Percentiles rank a stretch among this genome's conserved stretches.
Evolutionary conservation across 108 stramenopile genomes (phyloP).

Genomic region (Nitzschia inconspicua): DNA sequence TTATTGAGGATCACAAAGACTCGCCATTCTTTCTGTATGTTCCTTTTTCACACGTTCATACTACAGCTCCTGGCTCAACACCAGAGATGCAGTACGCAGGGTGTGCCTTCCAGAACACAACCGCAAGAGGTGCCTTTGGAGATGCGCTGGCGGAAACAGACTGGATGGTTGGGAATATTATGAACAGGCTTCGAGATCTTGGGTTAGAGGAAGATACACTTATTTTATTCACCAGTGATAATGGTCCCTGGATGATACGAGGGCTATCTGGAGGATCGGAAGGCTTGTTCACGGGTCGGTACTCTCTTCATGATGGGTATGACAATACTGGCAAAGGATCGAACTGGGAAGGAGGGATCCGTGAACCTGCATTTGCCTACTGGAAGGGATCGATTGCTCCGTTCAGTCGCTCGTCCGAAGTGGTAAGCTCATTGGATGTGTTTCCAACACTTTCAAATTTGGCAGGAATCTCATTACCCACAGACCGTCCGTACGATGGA

Average conservation of each 20-base stretch:
- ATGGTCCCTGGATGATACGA: constrained; percentile 38
- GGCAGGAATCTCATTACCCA: constrained; percentile 35
- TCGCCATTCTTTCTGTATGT: constrained; percentile 52
- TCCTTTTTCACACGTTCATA: constrained; percentile 53
- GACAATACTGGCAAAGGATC: constrained; percentile 40
- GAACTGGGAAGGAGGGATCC: constrained; percentile 50
- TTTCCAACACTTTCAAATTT: constrained; percentile 43
- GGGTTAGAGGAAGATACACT: constrained; percentile 36
- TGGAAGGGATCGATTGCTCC: constrained; percentile 44
- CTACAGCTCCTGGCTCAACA: constrained; percentile 10
- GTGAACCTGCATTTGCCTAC: constrained; percentile 40
- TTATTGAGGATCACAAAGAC: constrained; percentile 29
- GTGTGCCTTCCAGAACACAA: constrained; percentile 12
- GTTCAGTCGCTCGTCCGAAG: constrained; percentile 24
- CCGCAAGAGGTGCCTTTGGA: constrained; percentile 40
- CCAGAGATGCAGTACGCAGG: constrained; percentile 33
- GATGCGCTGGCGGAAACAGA: constrained; percentile 48
- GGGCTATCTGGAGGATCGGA: constrained; percentile 22
- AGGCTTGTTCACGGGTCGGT: constrained; percentile 37
- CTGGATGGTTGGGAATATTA: constrained; percentile 38
- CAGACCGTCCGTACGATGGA: constrained; percentile 34
- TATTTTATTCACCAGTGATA: constrained; percentile 44
- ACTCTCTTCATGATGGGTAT: constrained; percentile 29
- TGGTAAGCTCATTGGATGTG: constrained; percentile 39
- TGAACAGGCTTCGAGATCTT: constrained; percentile 14